Evolutionary conservation across 1,139 yeast species (phyloP).

Genomic region (Taphrina flavorubra): DNA sequence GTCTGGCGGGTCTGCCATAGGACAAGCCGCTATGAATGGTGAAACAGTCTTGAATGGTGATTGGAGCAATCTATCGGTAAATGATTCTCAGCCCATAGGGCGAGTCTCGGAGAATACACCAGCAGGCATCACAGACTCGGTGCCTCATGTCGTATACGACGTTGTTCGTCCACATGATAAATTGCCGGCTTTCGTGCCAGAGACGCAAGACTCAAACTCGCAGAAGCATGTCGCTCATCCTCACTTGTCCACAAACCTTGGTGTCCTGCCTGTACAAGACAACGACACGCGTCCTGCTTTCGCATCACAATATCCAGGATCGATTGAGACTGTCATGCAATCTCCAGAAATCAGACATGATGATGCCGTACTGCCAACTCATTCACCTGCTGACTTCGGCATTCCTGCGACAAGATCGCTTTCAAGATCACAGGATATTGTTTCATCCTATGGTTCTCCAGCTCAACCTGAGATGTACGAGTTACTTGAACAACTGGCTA

Average conservation of each 20-base stretch:
- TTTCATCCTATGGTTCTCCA: neutral
- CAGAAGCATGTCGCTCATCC: neutral
- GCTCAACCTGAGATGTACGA: slow-evolving; percentile 1
- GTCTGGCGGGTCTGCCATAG: too few species aligned
- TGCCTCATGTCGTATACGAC: too few species aligned
- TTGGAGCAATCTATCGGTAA: too few species aligned
- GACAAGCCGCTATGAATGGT: too few species aligned
- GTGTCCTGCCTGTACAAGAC: neutral
- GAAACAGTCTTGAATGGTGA: too few species aligned
- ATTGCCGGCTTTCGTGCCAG: neutral
- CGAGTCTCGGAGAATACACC: too few species aligned
- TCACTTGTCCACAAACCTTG: neutral
- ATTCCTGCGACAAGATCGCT: too few species aligned
- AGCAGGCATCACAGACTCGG: too few species aligned
- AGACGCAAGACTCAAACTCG: neutral
- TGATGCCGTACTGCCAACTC: neutral
- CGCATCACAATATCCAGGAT: too few species aligned
- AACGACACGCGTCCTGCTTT: neutral
- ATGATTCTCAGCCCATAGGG: too few species aligned
- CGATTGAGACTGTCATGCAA: neutral
- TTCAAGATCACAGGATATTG: too few species aligned
- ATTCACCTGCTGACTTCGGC: neutral
- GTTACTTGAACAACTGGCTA: neutral
- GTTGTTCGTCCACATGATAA: too few species aligned
- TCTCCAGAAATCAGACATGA: neutral